Base-by-base conservation (phyloP, 163 green algal genomes). In the Scenedesmus sp. region DNA sequence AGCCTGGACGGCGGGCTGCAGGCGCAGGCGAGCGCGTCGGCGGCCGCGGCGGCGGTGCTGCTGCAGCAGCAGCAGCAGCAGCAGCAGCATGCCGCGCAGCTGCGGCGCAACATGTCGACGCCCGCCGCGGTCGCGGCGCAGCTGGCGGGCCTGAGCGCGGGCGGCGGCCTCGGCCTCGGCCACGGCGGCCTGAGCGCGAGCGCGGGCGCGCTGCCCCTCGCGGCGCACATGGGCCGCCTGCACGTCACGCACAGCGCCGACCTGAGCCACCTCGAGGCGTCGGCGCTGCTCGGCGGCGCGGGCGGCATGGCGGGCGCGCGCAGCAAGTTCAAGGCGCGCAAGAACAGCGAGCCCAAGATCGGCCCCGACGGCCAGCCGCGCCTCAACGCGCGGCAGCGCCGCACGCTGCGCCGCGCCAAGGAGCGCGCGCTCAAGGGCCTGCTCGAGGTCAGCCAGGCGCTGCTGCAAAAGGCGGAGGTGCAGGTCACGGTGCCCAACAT, bases 301-400 rank as follows among this genome's bases (percentile, higher is more conserved):
- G 45, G 58, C 45, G 24, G 22, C 47, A 79, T 79, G 26, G 39
- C 42, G 18, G 28, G 47, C 11, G 36, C 42, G 3, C 58, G 71
- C 1, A 26, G 31, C 14, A 64, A 71, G 71, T 77, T 77, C 64
- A 82, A 82, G 75, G 54, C 75, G 1, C 64, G 75, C 47, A 84
- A 79, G 47, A 77, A 77, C 67, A 74, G 66, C 14, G 63, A 74
- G 60, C 60, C 47, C 18, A 78, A 54, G 62, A 75, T 63, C 15
- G 77, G 71, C 10, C 63, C 60, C 0, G 85, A 86, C 20, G 83
- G 80, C 13, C 76, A 81, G 53, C 75, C 83, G 6, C 75, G 84
- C 29, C 63, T 91, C 1, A 91, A 91, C 65, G 84, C 86, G 7
- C 86, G 86, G 3, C 86, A 91, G 84, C 86, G 86, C 28, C 80